phyloP scores from a whole-genome alignment of 306 rosid species.

The Nissolia schottii region DNA sequence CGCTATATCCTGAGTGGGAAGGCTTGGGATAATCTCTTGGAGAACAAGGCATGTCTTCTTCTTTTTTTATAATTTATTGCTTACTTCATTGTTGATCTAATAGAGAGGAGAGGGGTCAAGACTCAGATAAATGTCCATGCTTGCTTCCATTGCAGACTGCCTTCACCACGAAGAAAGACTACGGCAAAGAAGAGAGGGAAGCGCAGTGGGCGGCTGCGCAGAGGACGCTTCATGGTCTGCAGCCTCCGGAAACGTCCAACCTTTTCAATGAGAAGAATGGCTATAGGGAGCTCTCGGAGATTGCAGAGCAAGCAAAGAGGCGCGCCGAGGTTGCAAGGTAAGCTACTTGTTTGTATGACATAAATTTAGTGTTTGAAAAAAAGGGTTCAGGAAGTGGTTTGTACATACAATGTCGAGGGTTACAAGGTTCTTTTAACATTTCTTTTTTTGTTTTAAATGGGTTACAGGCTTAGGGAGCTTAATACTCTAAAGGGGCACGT shows the following conservation, averaged over 20 bases:
- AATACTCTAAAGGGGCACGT: conserved; percentile 83
- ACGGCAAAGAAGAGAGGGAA: conserved; percentile 92
- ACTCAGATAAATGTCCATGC: neutral
- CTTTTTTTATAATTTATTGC: neutral
- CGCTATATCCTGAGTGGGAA: conserved; percentile 79
- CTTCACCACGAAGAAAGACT: conserved; percentile 89
- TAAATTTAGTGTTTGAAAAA: neutral
- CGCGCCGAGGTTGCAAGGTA: conserved; percentile 94
- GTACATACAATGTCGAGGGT: neutral
- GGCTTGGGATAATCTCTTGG: conserved; percentile 87
- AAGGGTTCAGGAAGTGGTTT: neutral
- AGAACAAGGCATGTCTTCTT: conserved; percentile 68
- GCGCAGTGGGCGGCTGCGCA: conserved; percentile 96
- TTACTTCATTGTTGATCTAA: neutral
- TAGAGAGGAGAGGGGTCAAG: neutral
- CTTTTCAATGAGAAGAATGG: conserved; percentile 50
- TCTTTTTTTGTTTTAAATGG: neutral
- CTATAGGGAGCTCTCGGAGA: conserved; percentile 86
- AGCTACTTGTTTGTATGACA: conserved; percentile 7
- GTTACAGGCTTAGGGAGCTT: conserved; percentile 70
- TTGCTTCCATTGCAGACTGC: conserved; percentile 65
- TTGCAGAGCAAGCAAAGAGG: conserved; percentile 85
- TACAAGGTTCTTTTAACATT: neutral
- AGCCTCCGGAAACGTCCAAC: conserved; percentile 59
- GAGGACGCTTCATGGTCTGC: conserved; percentile 90